These are phyloP conservation scores for Ascoidea tarda DNA, from an alignment of 805 yeast species.

Conservation along the genomic window DNA sequence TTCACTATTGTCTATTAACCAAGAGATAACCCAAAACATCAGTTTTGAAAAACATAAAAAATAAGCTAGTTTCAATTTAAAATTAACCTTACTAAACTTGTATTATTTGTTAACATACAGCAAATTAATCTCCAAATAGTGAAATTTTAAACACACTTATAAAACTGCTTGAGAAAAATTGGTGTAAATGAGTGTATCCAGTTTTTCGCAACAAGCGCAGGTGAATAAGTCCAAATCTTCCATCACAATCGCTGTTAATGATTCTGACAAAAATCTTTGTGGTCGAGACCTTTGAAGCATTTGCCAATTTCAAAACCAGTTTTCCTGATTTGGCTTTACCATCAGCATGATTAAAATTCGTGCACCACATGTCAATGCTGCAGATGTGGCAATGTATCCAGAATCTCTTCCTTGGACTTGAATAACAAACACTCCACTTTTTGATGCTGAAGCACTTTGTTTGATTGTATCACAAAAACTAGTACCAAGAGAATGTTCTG, in stretches of 20 bases:
- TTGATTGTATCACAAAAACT: constrained; percentile 94
- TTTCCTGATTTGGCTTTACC: constrained; percentile 62
- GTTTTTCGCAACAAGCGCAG: no score
- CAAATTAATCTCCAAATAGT: no score
- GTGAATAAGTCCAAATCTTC: constrained; percentile 36
- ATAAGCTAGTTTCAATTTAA: no score
- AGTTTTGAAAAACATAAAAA: no score
- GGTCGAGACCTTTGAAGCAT: constrained; percentile 44
- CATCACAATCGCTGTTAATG: constrained; percentile 41
- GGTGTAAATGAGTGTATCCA: no score
- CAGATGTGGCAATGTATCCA: constrained; percentile 82
- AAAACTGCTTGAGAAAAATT: no score
- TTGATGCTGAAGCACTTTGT: constrained; percentile 87
- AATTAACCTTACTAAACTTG: no score
- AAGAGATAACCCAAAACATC: no score
- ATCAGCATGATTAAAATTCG: constrained; percentile 49
- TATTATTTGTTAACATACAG: no score
- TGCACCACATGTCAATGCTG: constrained; percentile 82
- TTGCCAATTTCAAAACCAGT: constrained; percentile 49
- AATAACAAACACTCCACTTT: constrained; percentile 89
- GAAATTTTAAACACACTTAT: no score
- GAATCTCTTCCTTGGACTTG: constrained; percentile 98
- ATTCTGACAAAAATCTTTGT: constrained; percentile 49
- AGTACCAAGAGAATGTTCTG: constrained; percentile 90
- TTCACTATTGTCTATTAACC: no score